These are phyloP conservation scores for Dysphania ambrosioides DNA, from an alignment of 148 eudicot species.

Conservation along the genomic window DNA sequence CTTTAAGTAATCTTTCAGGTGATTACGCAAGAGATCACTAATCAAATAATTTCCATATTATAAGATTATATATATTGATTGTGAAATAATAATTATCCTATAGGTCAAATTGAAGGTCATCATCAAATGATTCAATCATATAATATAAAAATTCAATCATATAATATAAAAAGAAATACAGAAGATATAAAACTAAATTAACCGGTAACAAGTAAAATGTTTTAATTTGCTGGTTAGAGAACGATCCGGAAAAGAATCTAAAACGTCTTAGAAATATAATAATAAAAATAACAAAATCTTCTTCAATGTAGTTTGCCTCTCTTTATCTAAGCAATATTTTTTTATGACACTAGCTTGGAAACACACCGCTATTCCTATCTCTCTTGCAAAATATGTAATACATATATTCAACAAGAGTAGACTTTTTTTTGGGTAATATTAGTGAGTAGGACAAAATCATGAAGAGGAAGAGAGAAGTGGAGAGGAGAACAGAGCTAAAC, in stretches of 20 bases:
- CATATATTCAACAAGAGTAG: slow-evolving; percentile 7
- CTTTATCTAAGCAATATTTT: background rate
- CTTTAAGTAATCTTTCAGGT: too few relatives aligned
- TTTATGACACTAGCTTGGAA: background rate
- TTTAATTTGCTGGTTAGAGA: too few relatives aligned
- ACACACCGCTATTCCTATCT: background rate
- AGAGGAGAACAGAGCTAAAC: slow-evolving; percentile 50
- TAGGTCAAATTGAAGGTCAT: too few relatives aligned
- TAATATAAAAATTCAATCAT: too few relatives aligned
- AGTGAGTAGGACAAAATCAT: slow-evolving; percentile 11
- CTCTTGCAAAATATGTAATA: background rate
- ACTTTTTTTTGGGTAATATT: background rate
- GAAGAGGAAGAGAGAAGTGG: slow-evolving; percentile 49
- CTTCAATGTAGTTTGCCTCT: background rate
- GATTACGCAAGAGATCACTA: too few relatives aligned
- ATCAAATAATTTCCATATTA: too few relatives aligned
- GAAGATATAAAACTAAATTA: too few relatives aligned
- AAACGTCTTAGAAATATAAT: background rate
- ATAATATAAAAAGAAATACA: too few relatives aligned
- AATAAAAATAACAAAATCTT: background rate
- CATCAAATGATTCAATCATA: too few relatives aligned
- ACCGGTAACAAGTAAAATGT: too few relatives aligned
- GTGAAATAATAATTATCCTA: too few relatives aligned
- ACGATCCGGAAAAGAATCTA: background rate
- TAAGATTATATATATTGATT: too few relatives aligned